Base-by-base conservation (phyloP, 1,284 basidiomycete genomes). In the Boletus mariae region DNA sequence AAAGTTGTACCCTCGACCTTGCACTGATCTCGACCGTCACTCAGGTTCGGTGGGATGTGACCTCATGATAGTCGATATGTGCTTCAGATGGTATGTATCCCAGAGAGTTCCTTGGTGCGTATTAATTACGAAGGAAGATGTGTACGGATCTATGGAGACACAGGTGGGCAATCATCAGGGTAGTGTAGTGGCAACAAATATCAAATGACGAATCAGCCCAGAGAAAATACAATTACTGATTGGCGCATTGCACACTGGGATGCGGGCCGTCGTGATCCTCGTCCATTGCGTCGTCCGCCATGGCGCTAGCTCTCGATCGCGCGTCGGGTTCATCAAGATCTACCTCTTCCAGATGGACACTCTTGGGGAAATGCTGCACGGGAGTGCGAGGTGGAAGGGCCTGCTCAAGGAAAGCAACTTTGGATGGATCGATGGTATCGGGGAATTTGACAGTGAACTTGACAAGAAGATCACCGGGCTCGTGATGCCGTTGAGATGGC, bases 401-500 rank as follows among this genome's bases (percentile, higher is more conserved):
- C 55, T 83, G 73, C 73, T 99, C 96, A 57, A 99, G 85, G 17
- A 87, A 73, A 23, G 82, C 78, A 63, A 94, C 87, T 45, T 79
- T 75, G 37, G 79, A 75, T 31, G 84, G 75, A 55, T 90, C 82
- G 69, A 99, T 84, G 49, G 74, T 68, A 34, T 94, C 90, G 53
- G 97, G 97, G 85, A 99, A 99, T 57, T 80, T 82, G 67, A 99
- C 91, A 61, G 79, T 80, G 62, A 99, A 75, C 66, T 88, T 90
- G 73, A 99, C 81, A 71, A 88, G 95, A 59, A 99, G 80, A 73
- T 99, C 94, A 42, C 97, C 97, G 47, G 87, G 82, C 70, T 99
- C 95, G 75, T 99, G 97, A 75, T 98, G 95, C 60, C 97, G 86
- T 73, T 90, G 91, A 55, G 96, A 98, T 37, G 96, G 97, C 97